These are phyloP conservation scores for Metschnikowia gelsemii DNA, from an alignment of 805 yeast genomes.

Conservation along the genomic window DNA sequence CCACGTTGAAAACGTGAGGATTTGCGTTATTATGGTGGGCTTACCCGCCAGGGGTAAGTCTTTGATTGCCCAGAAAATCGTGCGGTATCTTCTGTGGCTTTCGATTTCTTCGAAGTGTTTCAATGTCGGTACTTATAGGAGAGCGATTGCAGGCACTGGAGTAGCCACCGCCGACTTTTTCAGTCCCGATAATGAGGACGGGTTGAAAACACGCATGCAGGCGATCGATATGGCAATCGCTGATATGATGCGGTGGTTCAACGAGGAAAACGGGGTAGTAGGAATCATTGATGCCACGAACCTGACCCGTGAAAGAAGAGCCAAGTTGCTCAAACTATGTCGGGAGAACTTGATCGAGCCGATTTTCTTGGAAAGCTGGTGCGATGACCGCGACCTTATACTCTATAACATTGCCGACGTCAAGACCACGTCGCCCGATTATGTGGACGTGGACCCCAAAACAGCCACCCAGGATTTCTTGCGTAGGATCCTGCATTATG, in stretches of 20 bases:
- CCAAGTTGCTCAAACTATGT: conserved; percentile 58
- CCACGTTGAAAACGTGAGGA: conserved; percentile 67
- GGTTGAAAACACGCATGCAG: conserved; percentile 57
- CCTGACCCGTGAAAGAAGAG: conserved; percentile 72
- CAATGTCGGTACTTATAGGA: conserved; percentile 84
- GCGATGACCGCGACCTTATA: conserved; percentile 78
- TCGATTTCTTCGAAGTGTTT: conserved; percentile 83
- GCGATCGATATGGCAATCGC: conserved; percentile 71
- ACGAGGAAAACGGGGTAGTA: conserved; percentile 76
- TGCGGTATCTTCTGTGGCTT: conserved; percentile 89
- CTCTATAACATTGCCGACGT: conserved; percentile 81
- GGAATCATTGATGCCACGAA: conserved; percentile 95
- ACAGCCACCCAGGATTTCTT: conserved; percentile 70
- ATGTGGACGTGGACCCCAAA: conserved; percentile 64
- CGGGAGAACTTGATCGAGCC: conserved; percentile 75
- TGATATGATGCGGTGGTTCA: conserved; percentile 87
- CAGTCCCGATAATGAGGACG: conserved; percentile 63
- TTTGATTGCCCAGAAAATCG: conserved; percentile 90
- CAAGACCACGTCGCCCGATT: conserved; percentile 84
- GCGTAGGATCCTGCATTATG: conserved; percentile 71
- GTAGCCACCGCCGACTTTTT: conserved; percentile 74
- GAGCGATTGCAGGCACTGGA: conserved; percentile 50
- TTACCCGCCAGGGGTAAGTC: conserved; percentile 92
- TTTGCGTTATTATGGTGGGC: conserved; percentile 88
- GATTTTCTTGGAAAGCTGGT: conserved; percentile 88